These are phyloP conservation scores for Corchorus olitorius DNA, from an alignment of 345 rosid genomes.

Conservation along the genomic window DNA sequence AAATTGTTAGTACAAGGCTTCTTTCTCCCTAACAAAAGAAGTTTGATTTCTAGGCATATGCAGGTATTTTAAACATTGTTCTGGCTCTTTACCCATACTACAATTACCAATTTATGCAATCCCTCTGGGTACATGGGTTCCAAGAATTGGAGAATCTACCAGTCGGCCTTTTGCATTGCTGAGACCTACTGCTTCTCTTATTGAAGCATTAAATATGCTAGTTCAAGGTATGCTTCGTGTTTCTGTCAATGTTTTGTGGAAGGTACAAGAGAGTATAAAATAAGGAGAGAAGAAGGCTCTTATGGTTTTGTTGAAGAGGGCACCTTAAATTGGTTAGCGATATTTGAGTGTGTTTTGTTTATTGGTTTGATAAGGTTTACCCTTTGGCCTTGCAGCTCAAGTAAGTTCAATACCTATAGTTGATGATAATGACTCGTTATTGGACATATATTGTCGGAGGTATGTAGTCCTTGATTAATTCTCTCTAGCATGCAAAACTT, in stretches of 20 bases:
- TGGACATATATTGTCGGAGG: constrained; percentile 79
- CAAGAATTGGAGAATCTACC: constrained; percentile 51
- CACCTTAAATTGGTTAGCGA: neutral
- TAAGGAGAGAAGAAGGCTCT: neutral
- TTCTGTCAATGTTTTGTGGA: neutral
- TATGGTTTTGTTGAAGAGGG: constrained; percentile 1
- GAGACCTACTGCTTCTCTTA: constrained; percentile 65
- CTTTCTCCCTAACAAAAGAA: constrained; percentile 27
- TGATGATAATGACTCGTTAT: constrained; percentile 64
- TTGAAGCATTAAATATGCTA: constrained; percentile 60
- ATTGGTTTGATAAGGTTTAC: constrained; percentile 15
- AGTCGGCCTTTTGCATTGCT: constrained; percentile 55
- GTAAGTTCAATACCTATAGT: constrained; percentile 72
- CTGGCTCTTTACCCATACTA: constrained; percentile 48
- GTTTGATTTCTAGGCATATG: constrained; percentile 51
- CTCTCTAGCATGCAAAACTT: constrained; percentile 1
- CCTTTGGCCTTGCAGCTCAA: constrained; percentile 44
- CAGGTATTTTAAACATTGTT: constrained; percentile 53
- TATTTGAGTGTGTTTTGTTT: neutral
- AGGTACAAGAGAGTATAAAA: neutral
- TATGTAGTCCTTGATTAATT: constrained; percentile 22
- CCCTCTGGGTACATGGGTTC: constrained; percentile 62
- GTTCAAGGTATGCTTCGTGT: constrained; percentile 53
- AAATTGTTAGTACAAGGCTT: constrained; percentile 22
- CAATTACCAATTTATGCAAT: constrained; percentile 51